phyloP scores from a whole-genome alignment of 78 protist species.

The Cavenderia fasciculata region DNA sequence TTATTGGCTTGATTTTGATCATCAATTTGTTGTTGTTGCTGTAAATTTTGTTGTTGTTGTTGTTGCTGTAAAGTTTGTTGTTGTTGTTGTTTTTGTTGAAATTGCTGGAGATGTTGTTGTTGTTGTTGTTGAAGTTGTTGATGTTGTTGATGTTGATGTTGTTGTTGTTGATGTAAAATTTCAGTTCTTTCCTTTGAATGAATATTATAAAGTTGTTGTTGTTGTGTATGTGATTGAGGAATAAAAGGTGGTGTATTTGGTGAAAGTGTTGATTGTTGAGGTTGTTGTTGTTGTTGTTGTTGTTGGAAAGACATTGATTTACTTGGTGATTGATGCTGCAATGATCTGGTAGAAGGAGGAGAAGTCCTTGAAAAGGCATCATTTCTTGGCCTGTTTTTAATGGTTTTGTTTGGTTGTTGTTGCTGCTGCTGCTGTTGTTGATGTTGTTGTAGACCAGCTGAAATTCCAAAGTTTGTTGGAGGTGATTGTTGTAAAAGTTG shows the following conservation, averaged over 20 bases:
- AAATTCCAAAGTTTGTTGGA: too few relatives aligned
- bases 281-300: constrained; percentile 6
- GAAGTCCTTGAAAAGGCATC: constrained; percentile 40
- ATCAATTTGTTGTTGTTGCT: background rate
- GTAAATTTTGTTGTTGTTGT: constrained; percentile 10
- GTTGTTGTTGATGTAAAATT: background rate
- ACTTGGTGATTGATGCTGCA: background rate
- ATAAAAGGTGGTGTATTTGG: constrained; percentile 15
- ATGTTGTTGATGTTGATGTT: background rate
- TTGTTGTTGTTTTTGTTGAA: constrained; percentile 19
- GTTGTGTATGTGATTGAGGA: background rate
- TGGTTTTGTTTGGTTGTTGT: background rate
- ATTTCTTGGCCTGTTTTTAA: constrained; percentile 45
- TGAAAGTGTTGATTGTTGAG: constrained; percentile 1
- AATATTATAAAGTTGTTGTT: background rate
- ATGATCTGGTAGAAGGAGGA: constrained; percentile 22
- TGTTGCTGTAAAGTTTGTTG: constrained; percentile 17
- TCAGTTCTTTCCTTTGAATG: background rate
- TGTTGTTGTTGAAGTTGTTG: constrained; percentile 24
- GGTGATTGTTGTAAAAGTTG: background rate
- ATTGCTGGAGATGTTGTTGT: background rate
- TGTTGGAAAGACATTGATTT: constrained; percentile 1
- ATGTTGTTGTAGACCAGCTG: background rate
- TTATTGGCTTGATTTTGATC: background rate
- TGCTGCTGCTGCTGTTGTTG: constrained; percentile 7